Evolutionary conservation across 345 rosid species (phyloP).

Genomic region (Hibiscus tridactylites): DNA sequence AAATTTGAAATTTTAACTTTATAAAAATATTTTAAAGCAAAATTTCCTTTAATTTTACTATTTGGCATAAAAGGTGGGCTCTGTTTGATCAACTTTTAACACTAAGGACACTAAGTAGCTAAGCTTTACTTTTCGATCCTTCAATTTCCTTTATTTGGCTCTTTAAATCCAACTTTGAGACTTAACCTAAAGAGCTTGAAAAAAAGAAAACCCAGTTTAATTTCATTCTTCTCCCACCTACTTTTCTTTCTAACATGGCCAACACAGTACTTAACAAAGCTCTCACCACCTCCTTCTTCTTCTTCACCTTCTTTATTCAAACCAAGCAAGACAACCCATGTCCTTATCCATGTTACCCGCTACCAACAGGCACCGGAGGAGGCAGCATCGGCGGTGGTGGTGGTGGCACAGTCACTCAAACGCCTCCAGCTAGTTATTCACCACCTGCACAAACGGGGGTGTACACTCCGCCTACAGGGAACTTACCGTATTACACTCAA

Average conservation of each 20-base stretch:
- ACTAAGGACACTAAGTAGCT: not conserved
- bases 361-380: slow-evolving; percentile 48
- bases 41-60: too few species aligned
- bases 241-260: slow-evolving; percentile 18
- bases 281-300: slow-evolving; percentile 19
- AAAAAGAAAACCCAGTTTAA: not conserved
- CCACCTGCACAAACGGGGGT: slow-evolving; percentile 28
- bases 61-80: not conserved
- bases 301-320: slow-evolving; percentile 13
- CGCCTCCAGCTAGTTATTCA: slow-evolving; percentile 26
- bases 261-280: slow-evolving; percentile 6
- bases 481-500: slow-evolving; percentile 41
- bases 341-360: slow-evolving; percentile 80
- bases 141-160: not conserved
- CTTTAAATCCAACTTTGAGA: not conserved
- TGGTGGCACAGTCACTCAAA: slow-evolving; percentile 16
- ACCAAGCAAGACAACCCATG: slow-evolving; percentile 51
- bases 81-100: not conserved
- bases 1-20: too few species aligned
- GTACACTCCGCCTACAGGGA: slow-evolving; percentile 38
- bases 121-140: slow-evolving; percentile 19
- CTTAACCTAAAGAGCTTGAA: not conserved
- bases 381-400: slow-evolving; percentile 3
- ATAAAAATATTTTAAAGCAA: too few species aligned
- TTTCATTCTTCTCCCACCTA: not conserved